These are phyloP conservation scores for Daldinia vernicosa DNA, from an alignment of 495 filamentous ascomycete genomes.

Conservation along the genomic window DNA sequence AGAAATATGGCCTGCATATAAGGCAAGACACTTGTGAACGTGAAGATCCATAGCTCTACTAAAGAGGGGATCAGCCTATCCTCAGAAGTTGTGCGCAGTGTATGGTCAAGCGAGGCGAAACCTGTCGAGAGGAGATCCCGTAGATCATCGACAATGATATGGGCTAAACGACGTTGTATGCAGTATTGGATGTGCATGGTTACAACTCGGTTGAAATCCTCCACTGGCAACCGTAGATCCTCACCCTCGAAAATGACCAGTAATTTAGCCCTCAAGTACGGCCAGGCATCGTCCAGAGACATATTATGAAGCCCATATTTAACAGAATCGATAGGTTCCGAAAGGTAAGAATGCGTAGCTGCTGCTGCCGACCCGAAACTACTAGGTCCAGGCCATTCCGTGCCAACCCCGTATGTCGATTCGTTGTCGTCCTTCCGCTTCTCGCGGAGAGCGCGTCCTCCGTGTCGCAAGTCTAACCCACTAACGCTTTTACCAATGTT, in stretches of 20 bases:
- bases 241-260: constrained; percentile 93
- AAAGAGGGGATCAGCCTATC: constrained; percentile 85
- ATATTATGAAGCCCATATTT: constrained; percentile 81
- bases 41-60: constrained; percentile 91
- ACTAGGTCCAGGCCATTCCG: constrained; percentile 64
- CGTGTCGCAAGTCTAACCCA: constrained; percentile 86
- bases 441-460: constrained; percentile 82
- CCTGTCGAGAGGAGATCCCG: constrained; percentile 81
- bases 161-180: constrained; percentile 71
- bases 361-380: constrained; percentile 56
- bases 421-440: constrained; percentile 82
- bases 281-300: constrained; percentile 92
- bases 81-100: constrained; percentile 76
- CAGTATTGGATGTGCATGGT: constrained; percentile 80
- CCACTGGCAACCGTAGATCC: constrained; percentile 85
- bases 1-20: constrained; percentile 97
- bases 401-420: constrained; percentile 42
- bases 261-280: constrained; percentile 88
- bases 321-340: constrained; percentile 57
- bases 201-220: constrained; percentile 93
- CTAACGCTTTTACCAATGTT: constrained; percentile 79
- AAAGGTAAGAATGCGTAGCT: constrained; percentile 51
- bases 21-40: constrained; percentile 87
- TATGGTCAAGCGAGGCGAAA: constrained; percentile 85
- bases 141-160: constrained; percentile 79